Base-by-base conservation (phyloP, 306 rosid species). In the Albizia julibrissin region DNA sequence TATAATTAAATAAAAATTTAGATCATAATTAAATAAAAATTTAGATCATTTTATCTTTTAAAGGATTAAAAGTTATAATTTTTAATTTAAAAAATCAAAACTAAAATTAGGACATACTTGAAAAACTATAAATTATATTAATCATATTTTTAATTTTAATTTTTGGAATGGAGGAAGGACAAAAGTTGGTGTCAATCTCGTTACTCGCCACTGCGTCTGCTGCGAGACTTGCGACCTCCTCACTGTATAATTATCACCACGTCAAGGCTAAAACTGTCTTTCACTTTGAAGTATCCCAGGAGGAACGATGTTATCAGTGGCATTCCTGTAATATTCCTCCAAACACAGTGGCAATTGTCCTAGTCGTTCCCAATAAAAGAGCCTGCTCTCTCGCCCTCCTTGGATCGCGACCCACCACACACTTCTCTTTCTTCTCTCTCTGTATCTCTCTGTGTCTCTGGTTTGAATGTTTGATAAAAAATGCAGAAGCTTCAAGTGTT, bases 401-500 rank as follows among this genome's bases (percentile, higher is more conserved):
- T 44, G 58, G 58, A 71, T 71, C 75, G 37, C 58, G 6, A 43
- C 65, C 5, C 9, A 0, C 9, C 16, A 1, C 52, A 1, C 52
- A 2, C 22, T 29, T 26, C 4, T 19, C 27, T 21, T 4, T n/a
- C 74, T 39, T 9, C 19, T 0, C 27, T 24, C 46, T 12, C 31
- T 3, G 6, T 2, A 70, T 43, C 27, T 46, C 43, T 37, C 1
- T 43, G 34, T 50, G 33, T 61, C 58, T 54, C 24, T 21, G 61
- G n/a, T 56, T 39, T n/a, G n/a, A n/a, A n/a, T n/a, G n/a, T n/a
- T n/a, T 3, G 59, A 2, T 69, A 6, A 16, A 66, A 62, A 75
- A 85, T 75, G 94, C 26, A 65, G 76, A 85, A 86, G 79, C 76
- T 87, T 39, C 65, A 84, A 14, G 62, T 78, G 74, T 52, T 88